Evolutionary conservation across 1,284 basidiomycete genomes (phyloP).

Genomic region (Coniferiporia sulphurascens): DNA sequence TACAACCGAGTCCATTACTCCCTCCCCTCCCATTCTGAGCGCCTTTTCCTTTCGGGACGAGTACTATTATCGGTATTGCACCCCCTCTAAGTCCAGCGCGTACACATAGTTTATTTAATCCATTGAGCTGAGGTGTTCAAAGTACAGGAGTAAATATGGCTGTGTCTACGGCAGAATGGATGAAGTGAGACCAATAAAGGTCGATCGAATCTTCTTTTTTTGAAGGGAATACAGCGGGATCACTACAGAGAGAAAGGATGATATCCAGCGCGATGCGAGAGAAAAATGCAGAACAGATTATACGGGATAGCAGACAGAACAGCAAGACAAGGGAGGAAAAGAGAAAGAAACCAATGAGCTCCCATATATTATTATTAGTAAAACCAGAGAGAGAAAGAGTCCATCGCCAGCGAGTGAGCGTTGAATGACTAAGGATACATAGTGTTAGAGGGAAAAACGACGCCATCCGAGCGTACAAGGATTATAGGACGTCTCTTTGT

Average conservation of each 20-base stretch:
- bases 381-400: constrained; percentile 6
- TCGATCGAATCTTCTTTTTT: background rate
- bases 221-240: background rate
- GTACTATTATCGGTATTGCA: too few relatives aligned
- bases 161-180: background rate
- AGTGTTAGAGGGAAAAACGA: constrained; percentile 86
- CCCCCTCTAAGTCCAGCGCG: background rate
- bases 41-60: background rate
- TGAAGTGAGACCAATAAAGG: background rate
- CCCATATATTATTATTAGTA: constrained; percentile 15
- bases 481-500: constrained; percentile 74
- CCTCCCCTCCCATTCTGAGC: background rate
- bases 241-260: constrained; percentile 3
- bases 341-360: constrained; percentile 15
- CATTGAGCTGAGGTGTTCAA: background rate
- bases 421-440: constrained; percentile 61
- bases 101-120: background rate
- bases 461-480: constrained; percentile 83
- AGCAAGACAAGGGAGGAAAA: constrained; percentile 18
- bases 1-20: too few relatives aligned
- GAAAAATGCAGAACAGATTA: constrained; percentile 16
- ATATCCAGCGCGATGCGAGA: constrained; percentile 16
- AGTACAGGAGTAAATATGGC: background rate
- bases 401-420: constrained; percentile 20
- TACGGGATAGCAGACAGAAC: constrained; percentile 17